Evolutionary conservation across 2,329 filamentous ascomycete genomes (phyloP), one percentile per base, ranked within the genome.

Genomic region (Trichoderma lentiforme): DNA sequence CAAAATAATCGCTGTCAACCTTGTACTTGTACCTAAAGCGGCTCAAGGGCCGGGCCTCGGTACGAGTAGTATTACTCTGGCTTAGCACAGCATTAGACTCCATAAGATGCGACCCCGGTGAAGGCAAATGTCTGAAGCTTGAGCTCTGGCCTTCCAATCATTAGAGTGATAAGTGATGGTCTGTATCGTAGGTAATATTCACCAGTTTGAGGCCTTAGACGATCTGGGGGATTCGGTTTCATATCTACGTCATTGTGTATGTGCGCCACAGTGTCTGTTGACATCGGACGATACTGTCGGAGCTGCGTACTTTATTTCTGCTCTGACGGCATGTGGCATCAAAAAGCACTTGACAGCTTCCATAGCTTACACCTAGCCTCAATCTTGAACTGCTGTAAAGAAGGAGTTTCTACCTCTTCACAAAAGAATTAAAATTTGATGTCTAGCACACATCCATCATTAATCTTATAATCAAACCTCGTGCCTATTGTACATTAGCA

Each of bases 181-280:
- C n/a, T 21, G 43, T 6, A 53, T 24, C 47, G 58, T 47, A 43
- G 28, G 2, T n/a, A n/a, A 43, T 43, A 63, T 63, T 43, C 60
- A 12, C 24, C 15, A 43, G 21, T 28, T 66, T 15, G 24, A 39
- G 32, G 30, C 30, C 32, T 18, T 24, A 8, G 43, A 21, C 43
- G 43, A 51, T n/a, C 6, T 51, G 39, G 57, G 21, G 9, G 32
- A 6, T 47, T 26, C 24, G 7, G 66, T 53, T 70, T 70, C 65
- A 68, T 51, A 32, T 30, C 66, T 47, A 70, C 66, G 66, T 70
- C 66, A 70, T 70, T 69, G 36, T 39, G 39, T 36, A 53, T 70
- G 36, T 70, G 28, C 26, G 24, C 26, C 57, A 70, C 66, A 70
- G 66, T 70, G 66, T 15, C 18, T 61, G 6, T 28, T 11, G 32